Percentiles rank a stretch among this genome's conserved stretches.
Evolutionary conservation across 768 basidiomycete genomes (phyloP).

Genomic region (Tulasnella sp.): DNA sequence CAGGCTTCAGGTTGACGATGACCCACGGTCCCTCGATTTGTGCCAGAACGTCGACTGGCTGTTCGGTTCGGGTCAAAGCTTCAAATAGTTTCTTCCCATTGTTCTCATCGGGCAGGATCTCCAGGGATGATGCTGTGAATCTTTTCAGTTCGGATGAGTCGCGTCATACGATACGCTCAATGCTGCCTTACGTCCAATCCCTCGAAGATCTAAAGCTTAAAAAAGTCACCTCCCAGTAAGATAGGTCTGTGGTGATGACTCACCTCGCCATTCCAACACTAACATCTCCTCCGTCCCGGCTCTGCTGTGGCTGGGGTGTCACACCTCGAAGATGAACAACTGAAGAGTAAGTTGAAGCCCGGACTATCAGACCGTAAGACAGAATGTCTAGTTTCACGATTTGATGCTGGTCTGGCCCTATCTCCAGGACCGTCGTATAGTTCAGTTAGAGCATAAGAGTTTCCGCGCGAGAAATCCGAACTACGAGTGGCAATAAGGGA

Average conservation of each 20-base stretch:
- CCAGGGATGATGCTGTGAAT: background rate
- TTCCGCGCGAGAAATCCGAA: background rate
- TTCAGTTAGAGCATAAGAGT: background rate
- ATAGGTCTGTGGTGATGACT: background rate
- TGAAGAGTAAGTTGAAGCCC: constrained; percentile 36
- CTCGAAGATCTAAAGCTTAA: constrained; percentile 19
- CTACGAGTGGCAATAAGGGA: background rate
- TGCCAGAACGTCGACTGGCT: constrained; percentile 35
- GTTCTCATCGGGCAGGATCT: constrained; percentile 39
- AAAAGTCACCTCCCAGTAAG: background rate
- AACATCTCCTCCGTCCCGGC: constrained; percentile 36
- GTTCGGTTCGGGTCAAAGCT: constrained; percentile 12
- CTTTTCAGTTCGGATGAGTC: background rate
- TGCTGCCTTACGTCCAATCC: constrained; percentile 10
- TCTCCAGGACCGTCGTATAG: background rate
- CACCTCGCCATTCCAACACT: constrained; percentile 42
- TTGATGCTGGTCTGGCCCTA: constrained; percentile 4
- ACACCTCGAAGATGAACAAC: constrained; percentile 45
- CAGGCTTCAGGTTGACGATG: background rate
- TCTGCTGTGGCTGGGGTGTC: constrained; percentile 41
- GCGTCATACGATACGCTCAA: background rate
- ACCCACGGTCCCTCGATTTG: constrained; percentile 42
- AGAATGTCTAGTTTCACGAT: background rate
- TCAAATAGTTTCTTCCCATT: constrained; percentile 40
- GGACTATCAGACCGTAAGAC: background rate